phyloP scores from a whole-genome alignment of 768 basidiomycete species.

The Tulasnella sp. region DNA sequence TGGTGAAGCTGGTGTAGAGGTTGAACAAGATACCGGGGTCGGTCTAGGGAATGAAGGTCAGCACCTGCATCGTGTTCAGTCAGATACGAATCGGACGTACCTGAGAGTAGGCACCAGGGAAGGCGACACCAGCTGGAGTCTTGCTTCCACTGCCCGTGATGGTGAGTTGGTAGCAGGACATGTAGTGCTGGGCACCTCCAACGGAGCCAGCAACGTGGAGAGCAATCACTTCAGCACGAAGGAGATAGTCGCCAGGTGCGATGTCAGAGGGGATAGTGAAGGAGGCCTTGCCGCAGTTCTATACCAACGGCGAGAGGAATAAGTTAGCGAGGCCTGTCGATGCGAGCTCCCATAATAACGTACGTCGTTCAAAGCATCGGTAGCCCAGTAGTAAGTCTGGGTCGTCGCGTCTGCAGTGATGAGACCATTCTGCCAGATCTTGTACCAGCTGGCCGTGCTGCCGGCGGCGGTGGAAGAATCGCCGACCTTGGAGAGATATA shows the following conservation, averaged over 20 bases:
- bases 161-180: constrained; percentile 39
- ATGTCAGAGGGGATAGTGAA: constrained; percentile 41
- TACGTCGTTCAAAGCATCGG: constrained; percentile 20
- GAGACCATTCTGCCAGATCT: constrained; percentile 44
- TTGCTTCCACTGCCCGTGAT: constrained; percentile 42
- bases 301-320: no score
- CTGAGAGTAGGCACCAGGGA: constrained; percentile 42
- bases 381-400: constrained; percentile 17
- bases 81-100: neutral
- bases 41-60: neutral
- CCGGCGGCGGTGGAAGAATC: constrained; percentile 43
- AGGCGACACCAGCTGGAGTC: constrained; percentile 39
- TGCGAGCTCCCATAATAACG: neutral
- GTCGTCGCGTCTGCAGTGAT: constrained; percentile 37
- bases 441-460: constrained; percentile 42
- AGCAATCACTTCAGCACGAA: constrained; percentile 43
- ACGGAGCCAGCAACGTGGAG: constrained; percentile 45
- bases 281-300: constrained; percentile 32
- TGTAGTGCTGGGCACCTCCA: constrained; percentile 36
- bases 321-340: neutral
- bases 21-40: constrained; percentile 44
- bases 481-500: constrained; percentile 34
- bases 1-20: constrained; percentile 38
- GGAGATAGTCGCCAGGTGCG: constrained; percentile 41
- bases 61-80: neutral